Evolutionary conservation across 495 filamentous ascomycete species (phyloP), one percentile per base, ranked within the genome.

Genomic region (Neurospora terricola): DNA sequence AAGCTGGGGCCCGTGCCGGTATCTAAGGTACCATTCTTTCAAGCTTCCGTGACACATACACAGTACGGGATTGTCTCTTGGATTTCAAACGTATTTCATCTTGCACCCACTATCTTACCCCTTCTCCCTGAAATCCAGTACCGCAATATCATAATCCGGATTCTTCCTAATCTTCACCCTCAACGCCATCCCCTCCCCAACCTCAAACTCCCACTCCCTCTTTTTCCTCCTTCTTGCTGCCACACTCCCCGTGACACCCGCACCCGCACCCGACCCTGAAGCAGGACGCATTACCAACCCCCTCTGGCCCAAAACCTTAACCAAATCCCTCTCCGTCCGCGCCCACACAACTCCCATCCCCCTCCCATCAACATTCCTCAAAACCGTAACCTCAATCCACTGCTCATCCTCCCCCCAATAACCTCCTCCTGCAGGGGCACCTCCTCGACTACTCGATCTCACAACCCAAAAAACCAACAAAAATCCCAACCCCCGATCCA

Each of bases 401-500:
- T 66, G 27, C 2, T 66, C 54, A 34, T 66, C 27, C 5, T 11
- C 21, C 0, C 43, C n/a, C 45, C 45, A 8, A 5, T 48, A 1
- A 2, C n/a, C 38, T 39, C 38, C 38, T n/a, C n/a, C n/a, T n/a
- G n/a, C n/a, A n/a, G n/a, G n/a, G n/a, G n/a, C n/a, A 14, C 38
- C 38, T 39, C 38, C 38, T 39, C 12, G 38, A 12, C 11, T 39
- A 45, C 16, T 45, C 5, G 43, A 48, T 59, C 27, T 66, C 27
- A 34, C 54, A 0, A 66, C 54, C 54, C 54, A 66, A 37, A 74
- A 74, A 38, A 74, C 38, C 30, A 74, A 18, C 42, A 74, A n/a
- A 23, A 74, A 74, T 4, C 70, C 71, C 23, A 71, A 38, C 23
- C 6, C n/a, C n/a, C 48, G 70, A 36, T 74, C 70, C 6, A 54